phyloP scores from a whole-genome alignment of 1,284 basidiomycete species.

The Boletus semigastroideus region DNA sequence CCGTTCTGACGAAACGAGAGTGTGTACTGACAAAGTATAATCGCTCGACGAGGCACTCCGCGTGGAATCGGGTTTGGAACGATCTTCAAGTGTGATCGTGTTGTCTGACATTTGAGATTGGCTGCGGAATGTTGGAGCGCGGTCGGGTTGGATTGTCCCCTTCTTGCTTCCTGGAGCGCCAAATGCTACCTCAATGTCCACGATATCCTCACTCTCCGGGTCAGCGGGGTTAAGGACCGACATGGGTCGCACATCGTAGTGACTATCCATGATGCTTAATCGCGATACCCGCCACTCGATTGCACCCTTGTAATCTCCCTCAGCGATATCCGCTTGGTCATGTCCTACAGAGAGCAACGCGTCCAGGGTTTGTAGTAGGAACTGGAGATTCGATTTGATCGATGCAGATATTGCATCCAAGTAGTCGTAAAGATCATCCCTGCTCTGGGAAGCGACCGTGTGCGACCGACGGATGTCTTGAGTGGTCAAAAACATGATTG shows the following conservation, averaged over 20 bases:
- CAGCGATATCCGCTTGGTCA: constrained; percentile 65
- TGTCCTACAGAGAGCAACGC: constrained; percentile 61
- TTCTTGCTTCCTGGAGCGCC: constrained; percentile 29
- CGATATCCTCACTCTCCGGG: constrained; percentile 52
- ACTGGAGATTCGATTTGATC: constrained; percentile 51
- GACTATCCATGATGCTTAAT: constrained; percentile 55
- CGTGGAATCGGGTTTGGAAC: constrained; percentile 15
- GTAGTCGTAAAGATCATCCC: constrained; percentile 42
- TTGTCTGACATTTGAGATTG: constrained; percentile 37
- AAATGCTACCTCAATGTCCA: constrained; percentile 63
- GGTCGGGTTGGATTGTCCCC: constrained; percentile 23
- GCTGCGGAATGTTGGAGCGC: constrained; percentile 30
- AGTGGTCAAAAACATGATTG: constrained; percentile 53
- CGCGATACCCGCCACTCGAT: constrained; percentile 74
- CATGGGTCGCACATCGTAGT: constrained; percentile 42
- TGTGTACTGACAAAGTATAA: constrained; percentile 27
- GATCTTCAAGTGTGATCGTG: constrained; percentile 35
- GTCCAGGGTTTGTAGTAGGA: constrained; percentile 61
- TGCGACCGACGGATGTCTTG: constrained; percentile 50
- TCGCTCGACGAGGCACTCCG: constrained; percentile 25
- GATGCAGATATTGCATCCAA: constrained; percentile 49
- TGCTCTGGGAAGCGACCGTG: constrained; percentile 33
- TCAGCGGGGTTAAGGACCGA: constrained; percentile 39
- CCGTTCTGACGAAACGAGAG: constrained; percentile 25
- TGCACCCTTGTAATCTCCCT: constrained; percentile 66